A percentile compares a stretch with the other conserved stretches of the same genome.
Evolutionary conservation across 257 asterid species (phyloP).

Genomic region (Penstemon barbatus): DNA sequence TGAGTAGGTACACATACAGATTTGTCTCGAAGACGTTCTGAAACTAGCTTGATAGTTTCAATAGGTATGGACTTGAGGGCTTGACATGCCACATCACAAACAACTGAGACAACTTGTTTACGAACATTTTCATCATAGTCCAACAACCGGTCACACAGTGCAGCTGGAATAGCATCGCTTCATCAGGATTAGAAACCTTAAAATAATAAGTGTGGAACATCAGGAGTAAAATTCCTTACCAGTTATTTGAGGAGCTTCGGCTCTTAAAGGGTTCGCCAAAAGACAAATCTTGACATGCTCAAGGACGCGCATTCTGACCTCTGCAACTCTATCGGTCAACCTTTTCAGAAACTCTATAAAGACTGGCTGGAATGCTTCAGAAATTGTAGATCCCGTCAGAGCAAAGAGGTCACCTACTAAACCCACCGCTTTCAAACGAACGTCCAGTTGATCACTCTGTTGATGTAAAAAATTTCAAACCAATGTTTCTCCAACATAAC

Average conservation of each 20-base stretch:
- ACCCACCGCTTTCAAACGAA: slow-evolving; percentile 79
- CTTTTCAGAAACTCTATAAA: slow-evolving; percentile 84
- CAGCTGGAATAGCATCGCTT: slow-evolving; percentile 53
- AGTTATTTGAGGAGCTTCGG: slow-evolving; percentile 77
- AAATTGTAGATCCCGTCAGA: slow-evolving; percentile 58
- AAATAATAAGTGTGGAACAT: slow-evolving; percentile 19
- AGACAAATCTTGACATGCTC: slow-evolving; percentile 73
- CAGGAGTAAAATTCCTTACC: slow-evolving; percentile 52
- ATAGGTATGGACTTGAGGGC: slow-evolving; percentile 62
- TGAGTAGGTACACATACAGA: slow-evolving; percentile 59
- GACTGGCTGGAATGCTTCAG: slow-evolving; percentile 77
- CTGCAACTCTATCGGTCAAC: slow-evolving; percentile 77
- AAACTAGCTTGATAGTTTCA: slow-evolving; percentile 75
- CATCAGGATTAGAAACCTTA: slow-evolving; percentile 33
- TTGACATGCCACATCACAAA: slow-evolving; percentile 82
- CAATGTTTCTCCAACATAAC: slow-evolving; percentile 24
- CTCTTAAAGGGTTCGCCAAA: slow-evolving; percentile 66
- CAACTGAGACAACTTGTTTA: slow-evolving; percentile 80
- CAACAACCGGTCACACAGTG: slow-evolving; percentile 79
- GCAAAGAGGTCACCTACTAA: slow-evolving; percentile 90
- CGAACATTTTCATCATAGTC: slow-evolving; percentile 93
- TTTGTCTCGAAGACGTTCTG: slow-evolving; percentile 96
- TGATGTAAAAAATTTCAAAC: slow-evolving; percentile 32
- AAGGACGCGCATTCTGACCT: slow-evolving; percentile 89
- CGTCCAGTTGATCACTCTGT: slow-evolving; percentile 87